Conservation (phyloP, 2,329 filamentous ascomycete genomes). For the Ampelomyces quisqualis region DNA sequence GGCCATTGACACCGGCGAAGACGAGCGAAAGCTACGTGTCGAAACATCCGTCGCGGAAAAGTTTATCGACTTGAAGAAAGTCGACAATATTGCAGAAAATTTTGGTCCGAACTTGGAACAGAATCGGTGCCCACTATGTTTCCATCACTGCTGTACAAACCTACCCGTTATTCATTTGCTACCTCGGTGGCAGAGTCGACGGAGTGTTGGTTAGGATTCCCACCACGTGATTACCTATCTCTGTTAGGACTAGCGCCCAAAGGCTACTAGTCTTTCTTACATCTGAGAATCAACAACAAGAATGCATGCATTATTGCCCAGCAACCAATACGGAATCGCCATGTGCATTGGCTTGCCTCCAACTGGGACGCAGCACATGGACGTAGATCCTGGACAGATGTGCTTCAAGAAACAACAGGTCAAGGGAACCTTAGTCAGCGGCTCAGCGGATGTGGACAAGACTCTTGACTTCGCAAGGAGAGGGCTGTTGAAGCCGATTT, state of each 20-base stretch:
- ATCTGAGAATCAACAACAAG: no score
- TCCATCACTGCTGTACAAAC: conserved; percentile 42
- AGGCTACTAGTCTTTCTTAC: no score
- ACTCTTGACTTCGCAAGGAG: conserved; percentile 52
- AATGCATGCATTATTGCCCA: no score
- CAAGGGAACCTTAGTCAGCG: conserved; percentile 47
- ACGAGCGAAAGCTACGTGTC: conserved; percentile 39
- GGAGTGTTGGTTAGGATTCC: no score
- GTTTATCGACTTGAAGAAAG: conserved; percentile 44
- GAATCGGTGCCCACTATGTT: conserved; percentile 43
- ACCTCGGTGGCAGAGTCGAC: conserved; percentile 51
- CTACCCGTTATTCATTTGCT: conserved; percentile 31
- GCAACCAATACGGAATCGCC: no score
- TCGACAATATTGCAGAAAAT: conserved; percentile 36
- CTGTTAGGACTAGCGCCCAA: no score
- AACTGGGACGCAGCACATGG: conserved; percentile 32
- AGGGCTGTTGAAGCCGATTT: conserved; percentile 53
- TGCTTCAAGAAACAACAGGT: conserved; percentile 41
- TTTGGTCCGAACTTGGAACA: conserved; percentile 38
- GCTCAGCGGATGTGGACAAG: conserved; percentile 51
- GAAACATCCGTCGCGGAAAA: conserved; percentile 38
- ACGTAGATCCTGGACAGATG: conserved; percentile 39
- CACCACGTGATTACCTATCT: no score
- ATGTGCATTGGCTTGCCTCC: conserved; percentile 55
- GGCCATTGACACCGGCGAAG: conserved; percentile 42